These are phyloP conservation scores for Ascochyta pisi DNA, from an alignment of 2,329 filamentous ascomycete genomes.

Conservation along the genomic window DNA sequence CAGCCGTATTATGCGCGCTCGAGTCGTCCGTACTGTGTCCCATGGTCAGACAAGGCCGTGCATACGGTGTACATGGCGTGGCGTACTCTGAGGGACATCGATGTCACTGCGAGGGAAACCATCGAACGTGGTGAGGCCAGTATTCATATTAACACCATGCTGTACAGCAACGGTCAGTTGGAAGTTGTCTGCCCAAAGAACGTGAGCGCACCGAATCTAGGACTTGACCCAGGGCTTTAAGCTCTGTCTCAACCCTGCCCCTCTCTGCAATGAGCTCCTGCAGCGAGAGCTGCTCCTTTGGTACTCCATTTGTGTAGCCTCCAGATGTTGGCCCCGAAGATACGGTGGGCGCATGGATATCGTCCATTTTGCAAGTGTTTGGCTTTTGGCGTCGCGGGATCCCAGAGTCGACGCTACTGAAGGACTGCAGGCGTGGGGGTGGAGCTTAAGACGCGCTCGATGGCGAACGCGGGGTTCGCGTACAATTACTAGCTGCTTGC, in stretches of 20 bases:
- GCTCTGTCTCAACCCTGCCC: conserved; percentile 81
- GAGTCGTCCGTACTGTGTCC: conserved; percentile 83
- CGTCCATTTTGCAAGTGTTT: conserved; percentile 72
- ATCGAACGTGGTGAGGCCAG: conserved; percentile 82
- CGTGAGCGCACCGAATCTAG: conserved; percentile 76
- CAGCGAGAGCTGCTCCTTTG: conserved; percentile 70
- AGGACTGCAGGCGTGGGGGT: conserved; percentile 7
- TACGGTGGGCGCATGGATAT: conserved; percentile 73
- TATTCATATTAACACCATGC: conserved; percentile 95
- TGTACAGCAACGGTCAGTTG: conserved; percentile 51
- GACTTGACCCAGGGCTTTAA: conserved; percentile 82
- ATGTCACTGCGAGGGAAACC: conserved; percentile 93
- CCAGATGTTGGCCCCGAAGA: conserved; percentile 76
- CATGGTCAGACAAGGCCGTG: conserved; percentile 23
- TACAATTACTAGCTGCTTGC: conserved; percentile 1
- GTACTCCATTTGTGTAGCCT: conserved; percentile 66
- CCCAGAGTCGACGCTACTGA: conserved; percentile 2
- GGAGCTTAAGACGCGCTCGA: conserved; percentile 15
- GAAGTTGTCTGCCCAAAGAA: background rate
- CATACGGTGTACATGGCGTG: background rate
- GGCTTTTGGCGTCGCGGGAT: conserved; percentile 51
- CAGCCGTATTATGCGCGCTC: conserved; percentile 85
- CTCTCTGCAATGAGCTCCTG: conserved; percentile 84
- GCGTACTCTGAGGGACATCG: conserved; percentile 88
- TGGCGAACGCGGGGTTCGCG: conserved; percentile 22